Evolutionary conservation across 2,329 filamentous ascomycete species (phyloP).

Genomic region (Lizonia empirigonia): DNA sequence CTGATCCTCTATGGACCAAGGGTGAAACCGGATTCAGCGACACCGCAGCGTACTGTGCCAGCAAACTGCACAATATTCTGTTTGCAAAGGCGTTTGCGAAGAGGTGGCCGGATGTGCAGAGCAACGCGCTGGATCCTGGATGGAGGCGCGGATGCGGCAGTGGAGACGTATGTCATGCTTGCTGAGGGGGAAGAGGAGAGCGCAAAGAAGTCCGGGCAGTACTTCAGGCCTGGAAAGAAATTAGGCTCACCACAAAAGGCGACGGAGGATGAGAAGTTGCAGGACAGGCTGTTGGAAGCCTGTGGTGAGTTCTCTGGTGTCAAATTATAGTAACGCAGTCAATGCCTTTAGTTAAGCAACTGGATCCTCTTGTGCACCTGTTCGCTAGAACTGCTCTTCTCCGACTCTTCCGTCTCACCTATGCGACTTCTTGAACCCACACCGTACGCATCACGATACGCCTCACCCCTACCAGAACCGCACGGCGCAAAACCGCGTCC

Average conservation of each 20-base stretch:
- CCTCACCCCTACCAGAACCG: conserved; percentile 35
- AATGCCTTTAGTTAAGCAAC: too few relatives aligned
- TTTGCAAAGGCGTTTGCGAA: conserved; percentile 61
- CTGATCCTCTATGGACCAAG: conserved; percentile 49
- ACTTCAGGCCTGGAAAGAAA: conserved; percentile 45
- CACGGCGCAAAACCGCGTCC: conserved; percentile 35
- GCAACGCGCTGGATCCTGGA: conserved; percentile 58
- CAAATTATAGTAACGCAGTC: conserved; percentile 27
- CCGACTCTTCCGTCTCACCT: neutral
- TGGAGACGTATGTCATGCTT: conserved; percentile 57
- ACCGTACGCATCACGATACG: conserved; percentile 18
- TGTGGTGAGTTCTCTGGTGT: conserved; percentile 47
- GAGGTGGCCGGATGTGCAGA: conserved; percentile 52
- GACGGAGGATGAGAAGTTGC: conserved; percentile 47
- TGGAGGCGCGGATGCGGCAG: conserved; percentile 57
- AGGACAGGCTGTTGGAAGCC: conserved; percentile 53
- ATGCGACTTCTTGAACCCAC: neutral
- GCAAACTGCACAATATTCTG: conserved; percentile 63
- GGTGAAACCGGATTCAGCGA: conserved; percentile 44
- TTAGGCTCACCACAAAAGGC: conserved; percentile 36
- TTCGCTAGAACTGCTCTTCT: too few relatives aligned
- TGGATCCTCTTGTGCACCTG: too few relatives aligned
- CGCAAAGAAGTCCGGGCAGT: conserved; percentile 46
- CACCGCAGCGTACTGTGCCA: conserved; percentile 57
- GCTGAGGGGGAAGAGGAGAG: conserved; percentile 49